phyloP scores from a whole-genome alignment of 2,329 filamentous ascomycete species.

The Atkinsonella texensis region DNA sequence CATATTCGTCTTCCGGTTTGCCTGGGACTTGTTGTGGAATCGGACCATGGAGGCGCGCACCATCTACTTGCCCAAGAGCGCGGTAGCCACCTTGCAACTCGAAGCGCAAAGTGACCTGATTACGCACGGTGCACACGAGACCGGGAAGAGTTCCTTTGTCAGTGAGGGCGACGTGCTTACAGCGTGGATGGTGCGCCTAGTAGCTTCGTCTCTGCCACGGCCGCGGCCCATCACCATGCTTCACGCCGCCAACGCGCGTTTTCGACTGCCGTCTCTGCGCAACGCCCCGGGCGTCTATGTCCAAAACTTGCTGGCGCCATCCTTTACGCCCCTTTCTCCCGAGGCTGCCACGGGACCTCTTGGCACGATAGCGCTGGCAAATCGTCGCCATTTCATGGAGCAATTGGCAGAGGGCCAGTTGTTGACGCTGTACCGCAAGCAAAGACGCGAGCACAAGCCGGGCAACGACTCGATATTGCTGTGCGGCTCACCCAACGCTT shows the following conservation, averaged over 20 bases:
- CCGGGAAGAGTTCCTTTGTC: conserved; percentile 20
- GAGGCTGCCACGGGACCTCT: background rate
- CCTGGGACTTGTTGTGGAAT: conserved; percentile 20
- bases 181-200: conserved; percentile 25
- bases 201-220: conserved; percentile 8
- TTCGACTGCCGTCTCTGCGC: conserved; percentile 11
- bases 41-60: conserved; percentile 21
- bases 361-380: background rate
- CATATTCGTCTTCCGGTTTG: conserved; percentile 17
- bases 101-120: conserved; percentile 14
- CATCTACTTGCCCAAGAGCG: conserved; percentile 24
- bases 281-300: conserved; percentile 13
- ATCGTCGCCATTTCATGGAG: background rate
- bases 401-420: background rate
- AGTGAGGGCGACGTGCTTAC: conserved; percentile 34
- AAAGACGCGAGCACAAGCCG: background rate
- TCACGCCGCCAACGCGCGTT: conserved; percentile 15
- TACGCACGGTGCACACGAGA: conserved; percentile 1
- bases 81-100: conserved; percentile 18
- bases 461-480: background rate
- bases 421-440: background rate
- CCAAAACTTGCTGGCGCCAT: conserved; percentile 6
- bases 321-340: background rate
- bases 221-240: conserved; percentile 13
- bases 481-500: background rate